Base-by-base conservation (phyloP, 768 basidiomycete species). In the Mycena chlorophos region DNA sequence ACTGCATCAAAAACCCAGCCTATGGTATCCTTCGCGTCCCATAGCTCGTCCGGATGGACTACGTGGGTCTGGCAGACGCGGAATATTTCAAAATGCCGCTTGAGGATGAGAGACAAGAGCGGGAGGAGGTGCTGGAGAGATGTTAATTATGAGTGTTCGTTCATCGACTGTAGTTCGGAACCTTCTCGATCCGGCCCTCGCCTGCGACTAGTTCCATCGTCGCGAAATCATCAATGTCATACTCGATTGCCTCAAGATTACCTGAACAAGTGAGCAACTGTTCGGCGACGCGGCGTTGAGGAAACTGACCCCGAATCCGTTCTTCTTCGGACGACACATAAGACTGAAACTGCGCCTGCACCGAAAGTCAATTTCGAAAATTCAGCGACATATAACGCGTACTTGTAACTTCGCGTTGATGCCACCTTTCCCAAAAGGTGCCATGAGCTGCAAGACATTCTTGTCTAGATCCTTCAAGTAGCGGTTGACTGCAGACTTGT, bases 141-240 rank as follows among this genome's bases (percentile, higher is more conserved):
- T 14, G 34, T 37, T 10, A 2, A 27, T 17, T n/a, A 8, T 3
- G 48, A 50, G n/a, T 10, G 12, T 10, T 37, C 19, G 28, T 26
- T 13, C 22, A 26, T 28, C 14, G 4, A n/a, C n/a, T n/a, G n/a
- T n/a, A n/a, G n/a, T n/a, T n/a, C n/a, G n/a, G n/a, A 12, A 58
- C 57, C 51, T 52, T 46, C 8, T 61, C 59, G 5, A 61, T 61
- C 8, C 59, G 52, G 20, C 59, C 59, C 29, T 43, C 40, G n/a
- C 57, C 57, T 51, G 55, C 56, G 6, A 60, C 37, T 4, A 60
- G 42, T 23, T 30, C 26, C 14, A 60, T 26, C 2, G 59, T 60
- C 17, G 42, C 55, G 3, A 31, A 4, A 4, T 37, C 47, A 23
- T 60, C 59, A n/a, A 60, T 60, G 22, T 60, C 55, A 27, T 53